These are phyloP conservation scores for Trametes elegans DNA, from an alignment of 768 basidiomycete genomes.

Conservation along the genomic window DNA sequence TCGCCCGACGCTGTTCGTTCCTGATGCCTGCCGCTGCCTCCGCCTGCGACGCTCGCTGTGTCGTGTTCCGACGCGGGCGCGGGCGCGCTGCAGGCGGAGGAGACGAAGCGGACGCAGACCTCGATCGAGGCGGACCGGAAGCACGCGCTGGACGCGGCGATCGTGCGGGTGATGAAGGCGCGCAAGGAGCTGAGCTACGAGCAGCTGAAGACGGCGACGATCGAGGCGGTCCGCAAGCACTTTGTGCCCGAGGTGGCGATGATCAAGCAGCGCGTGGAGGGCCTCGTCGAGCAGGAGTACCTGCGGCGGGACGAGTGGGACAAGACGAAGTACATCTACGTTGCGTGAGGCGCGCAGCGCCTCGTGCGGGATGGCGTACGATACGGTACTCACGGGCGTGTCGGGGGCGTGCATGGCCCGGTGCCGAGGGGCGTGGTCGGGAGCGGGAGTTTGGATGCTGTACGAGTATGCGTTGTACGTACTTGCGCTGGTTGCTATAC, in stretches of 20 bases:
- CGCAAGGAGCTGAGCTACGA: slow-evolving; percentile 81
- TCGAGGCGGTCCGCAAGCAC: slow-evolving; percentile 84
- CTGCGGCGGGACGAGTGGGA: slow-evolving; percentile 73
- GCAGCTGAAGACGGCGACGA: slow-evolving; percentile 76
- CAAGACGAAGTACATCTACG: slow-evolving; percentile 71
- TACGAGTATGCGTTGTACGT: no score
- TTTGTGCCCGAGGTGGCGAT: slow-evolving; percentile 81
- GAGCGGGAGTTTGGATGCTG: background rate
- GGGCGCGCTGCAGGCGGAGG: slow-evolving; percentile 67
- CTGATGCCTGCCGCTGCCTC: no score
- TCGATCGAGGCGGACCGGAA: slow-evolving; percentile 87
- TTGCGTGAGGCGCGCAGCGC: no score
- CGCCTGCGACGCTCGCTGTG: no score
- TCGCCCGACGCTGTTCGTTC: no score
- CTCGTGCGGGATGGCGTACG: no score
- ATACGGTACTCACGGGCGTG: background rate
- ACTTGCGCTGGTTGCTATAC: no score
- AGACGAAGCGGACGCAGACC: slow-evolving; percentile 76
- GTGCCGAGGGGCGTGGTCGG: no score
- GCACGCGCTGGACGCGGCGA: slow-evolving; percentile 86
- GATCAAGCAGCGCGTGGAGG: slow-evolving; percentile 84
- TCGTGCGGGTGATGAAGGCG: slow-evolving; percentile 95
- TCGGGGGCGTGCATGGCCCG: background rate
- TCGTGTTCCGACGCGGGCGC: no score
- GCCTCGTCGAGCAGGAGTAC: slow-evolving; percentile 85